Evolutionary conservation across 23 red algal species (phyloP), one percentile per base, ranked within the genome.

Genomic region (Gracilaria domingensis): DNA sequence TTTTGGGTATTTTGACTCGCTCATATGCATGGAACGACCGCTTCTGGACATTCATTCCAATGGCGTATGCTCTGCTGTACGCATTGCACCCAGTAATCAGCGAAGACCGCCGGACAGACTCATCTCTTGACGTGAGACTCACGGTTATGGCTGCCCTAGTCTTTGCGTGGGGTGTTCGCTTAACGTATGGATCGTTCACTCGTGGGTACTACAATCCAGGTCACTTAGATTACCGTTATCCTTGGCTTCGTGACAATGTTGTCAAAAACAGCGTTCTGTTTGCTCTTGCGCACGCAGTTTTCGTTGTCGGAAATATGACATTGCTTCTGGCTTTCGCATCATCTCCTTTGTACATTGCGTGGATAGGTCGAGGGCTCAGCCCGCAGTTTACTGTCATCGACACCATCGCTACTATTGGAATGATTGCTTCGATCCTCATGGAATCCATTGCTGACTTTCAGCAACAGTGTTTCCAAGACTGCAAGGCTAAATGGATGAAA

Each of bases 21-120:
- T 90, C 87, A 2, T 81, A 66, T 29, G 48, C 87, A 35, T 90
- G 87, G 87, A 90, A 90, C 39, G 87, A 90, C 38, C 87, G 73
- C 34, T 64, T 81, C 30, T 90, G 76, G 87, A 70, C 87, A 32
- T 50, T 90, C 51, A 90, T 90, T 57, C 87, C 76, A 8, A 49
- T 80, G 33, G 3, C 35, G 39, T 74, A 59, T 50, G 71, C 87
- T 58, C 34, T 81, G 0, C 24, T 79, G 21, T 90, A 80, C 57
- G 64, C 87, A 6, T 39, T 81, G 13, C 87, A 90, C 35, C 65
- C 71, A 25, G 48, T 75, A 4, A 47, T 90, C 8, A 67, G 38
- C 51, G 25, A 64, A 2, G 76, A 90, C 60, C 87, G 74, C 20
- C 73, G 76, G 21, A 77, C 74, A 66, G 35, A 40, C 36, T 80